Base-by-base conservation (phyloP, 2,329 filamentous ascomycete genomes). In the Apiospora rasikravindrae region DNA sequence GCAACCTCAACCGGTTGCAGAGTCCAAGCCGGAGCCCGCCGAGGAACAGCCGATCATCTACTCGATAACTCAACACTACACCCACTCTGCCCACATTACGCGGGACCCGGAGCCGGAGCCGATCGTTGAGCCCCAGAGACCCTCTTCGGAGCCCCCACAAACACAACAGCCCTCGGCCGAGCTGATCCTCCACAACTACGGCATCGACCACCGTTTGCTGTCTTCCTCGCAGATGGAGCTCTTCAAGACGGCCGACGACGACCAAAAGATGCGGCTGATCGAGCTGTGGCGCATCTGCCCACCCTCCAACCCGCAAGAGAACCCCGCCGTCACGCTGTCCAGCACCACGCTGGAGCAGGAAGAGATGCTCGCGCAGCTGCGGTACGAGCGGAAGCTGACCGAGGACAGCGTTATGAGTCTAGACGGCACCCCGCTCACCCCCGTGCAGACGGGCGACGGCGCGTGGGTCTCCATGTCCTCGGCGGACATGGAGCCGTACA, bases 231-330 rank as follows among this genome's bases (percentile, higher is more conserved):
- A 98, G 81, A 83, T 95, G 69, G 88, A 93, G 73, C 89, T 98
- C 53, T 97, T 97, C 86, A 89, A 89, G 75, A 90, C 91, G 74
- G 94, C 94, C 70, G 91, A 93, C 72, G 84, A 88, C 33, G 86
- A 91, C 61, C 94, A 97, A 81, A 90, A 92, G 78, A 84, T 91
- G 72, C 90, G 94, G 29, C 87, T 98, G 22, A 86, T 97, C 51
- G 92, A 97, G 80, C 89, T 97, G 22, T 98, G 95, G 95, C 91
- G 90, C 73, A 94, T 95, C 76, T 94, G 90, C 72, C 93, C 93
- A 29, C 93, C 93, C 0, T 88, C 86, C 57, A 89, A 88, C 74
- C 84, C 81, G 72, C 85, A 84, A 68, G 87, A 88, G 70, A 88
- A 89, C 75, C 84, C 86, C 2, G 83, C 86, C 13, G 79, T 90